A percentile compares a stretch with the other conserved stretches of the same genome.
phyloP scores from a whole-genome alignment of 306 rosid genomes.

The Astragalus membranaceus region DNA sequence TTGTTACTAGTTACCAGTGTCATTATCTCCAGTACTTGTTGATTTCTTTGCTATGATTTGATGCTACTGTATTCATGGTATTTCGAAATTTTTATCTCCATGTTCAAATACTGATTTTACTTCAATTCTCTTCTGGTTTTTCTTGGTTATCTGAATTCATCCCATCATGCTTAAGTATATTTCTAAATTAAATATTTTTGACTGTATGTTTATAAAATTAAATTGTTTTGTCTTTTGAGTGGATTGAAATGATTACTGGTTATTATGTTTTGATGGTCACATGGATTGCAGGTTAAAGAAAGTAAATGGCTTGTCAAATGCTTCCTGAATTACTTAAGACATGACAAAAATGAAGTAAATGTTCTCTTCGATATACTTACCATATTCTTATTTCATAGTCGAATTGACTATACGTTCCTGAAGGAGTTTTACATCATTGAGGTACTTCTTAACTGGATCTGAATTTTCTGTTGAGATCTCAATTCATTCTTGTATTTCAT shows the following conservation, averaged over 20 bases:
- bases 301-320: constrained; percentile 99
- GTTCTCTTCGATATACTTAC: constrained; percentile 97
- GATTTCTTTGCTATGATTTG: not conserved
- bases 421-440: constrained; percentile 97
- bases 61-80: not conserved
- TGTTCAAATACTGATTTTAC: not conserved
- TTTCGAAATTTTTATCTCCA: not conserved
- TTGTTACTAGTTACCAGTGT: not conserved
- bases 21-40: not conserved
- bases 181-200: not conserved
- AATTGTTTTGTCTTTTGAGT: not conserved
- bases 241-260: not conserved
- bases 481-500: constrained; percentile 1
- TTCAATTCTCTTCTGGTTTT: not conserved
- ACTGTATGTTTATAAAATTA: not conserved
- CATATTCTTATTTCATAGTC: constrained; percentile 84
- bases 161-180: not conserved
- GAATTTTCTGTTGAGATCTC: constrained; percentile 2
- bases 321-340: constrained; percentile 90
- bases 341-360: constrained; percentile 90
- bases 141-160: not conserved
- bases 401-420: constrained; percentile 88
- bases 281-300: constrained; percentile 80
- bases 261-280: constrained; percentile 9
- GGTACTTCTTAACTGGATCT: constrained; percentile 41